A percentile compares a stretch with the other conserved stretches of the same genome.
Conservation (phyloP, 2,329 filamentous ascomycete genomes). For the Phialemonium atrogriseum region DNA sequence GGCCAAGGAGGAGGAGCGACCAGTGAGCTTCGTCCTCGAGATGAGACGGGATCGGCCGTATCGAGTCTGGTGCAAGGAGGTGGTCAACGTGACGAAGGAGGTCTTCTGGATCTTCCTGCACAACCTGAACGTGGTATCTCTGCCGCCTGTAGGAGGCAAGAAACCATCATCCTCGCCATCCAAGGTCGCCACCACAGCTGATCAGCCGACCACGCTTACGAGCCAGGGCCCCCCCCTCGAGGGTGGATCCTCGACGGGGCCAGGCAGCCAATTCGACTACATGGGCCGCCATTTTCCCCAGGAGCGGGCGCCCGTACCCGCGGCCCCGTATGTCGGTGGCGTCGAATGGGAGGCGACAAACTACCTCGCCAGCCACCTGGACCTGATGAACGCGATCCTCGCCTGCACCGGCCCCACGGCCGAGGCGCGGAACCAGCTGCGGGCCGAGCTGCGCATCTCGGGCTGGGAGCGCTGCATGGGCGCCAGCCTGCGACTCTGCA, state of each 20-base stretch:
- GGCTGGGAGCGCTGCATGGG: conserved; percentile 91
- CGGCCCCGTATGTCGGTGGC: conserved; percentile 90
- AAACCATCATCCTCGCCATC: not conserved
- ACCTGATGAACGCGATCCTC: conserved; percentile 84
- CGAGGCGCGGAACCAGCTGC: conserved; percentile 66
- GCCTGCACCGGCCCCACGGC: conserved; percentile 62
- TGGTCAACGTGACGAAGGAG: conserved; percentile 88
- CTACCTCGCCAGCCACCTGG: conserved; percentile 86
- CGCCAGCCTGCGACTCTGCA: conserved; percentile 77
- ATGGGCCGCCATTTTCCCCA: conserved; percentile 71
- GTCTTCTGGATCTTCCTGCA: conserved; percentile 99
- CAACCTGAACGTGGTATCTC: conserved; percentile 76
- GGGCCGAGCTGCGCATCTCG: conserved; percentile 69
- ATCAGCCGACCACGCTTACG: conserved; percentile 1
- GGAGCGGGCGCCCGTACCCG: conserved; percentile 81
- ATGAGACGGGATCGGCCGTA: conserved; percentile 86
- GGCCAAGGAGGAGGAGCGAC: conserved; percentile 65
- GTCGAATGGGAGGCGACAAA: conserved; percentile 99
- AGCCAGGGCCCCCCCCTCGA: conserved; percentile 3
- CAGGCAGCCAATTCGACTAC: conserved; percentile 38
- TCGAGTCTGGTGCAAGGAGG: conserved; percentile 88
- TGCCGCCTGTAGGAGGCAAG: conserved; percentile 33
- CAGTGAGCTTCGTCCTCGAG: conserved; percentile 77
- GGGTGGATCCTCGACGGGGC: conserved; percentile 16
- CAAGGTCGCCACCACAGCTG: conserved; percentile 4